Evolutionary conservation across 306 rosid genomes (phyloP).

Genomic region (Vicia sativa): DNA sequence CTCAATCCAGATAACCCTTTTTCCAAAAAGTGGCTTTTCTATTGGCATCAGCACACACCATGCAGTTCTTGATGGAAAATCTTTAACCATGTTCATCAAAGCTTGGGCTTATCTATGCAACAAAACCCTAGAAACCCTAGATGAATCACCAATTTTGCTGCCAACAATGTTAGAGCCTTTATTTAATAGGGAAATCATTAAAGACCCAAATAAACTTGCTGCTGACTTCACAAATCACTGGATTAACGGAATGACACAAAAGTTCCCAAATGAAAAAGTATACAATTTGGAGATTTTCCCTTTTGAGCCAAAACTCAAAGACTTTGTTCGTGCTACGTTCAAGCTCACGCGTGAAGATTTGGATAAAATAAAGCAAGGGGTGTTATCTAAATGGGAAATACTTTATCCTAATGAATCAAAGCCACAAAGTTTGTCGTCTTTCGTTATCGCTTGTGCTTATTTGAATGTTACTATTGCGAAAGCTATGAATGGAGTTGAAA

Average conservation of each 20-base stretch:
- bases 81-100: slow-evolving; percentile 50
- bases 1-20: slow-evolving; percentile 57
- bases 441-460: slow-evolving; percentile 40
- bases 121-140: neutral
- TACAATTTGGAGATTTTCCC: slow-evolving; percentile 24
- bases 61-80: slow-evolving; percentile 56
- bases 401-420: neutral
- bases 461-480: slow-evolving; percentile 26
- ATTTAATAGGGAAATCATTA: slow-evolving; percentile 41
- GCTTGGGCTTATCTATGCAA: slow-evolving; percentile 54
- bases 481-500: slow-evolving; percentile 30
- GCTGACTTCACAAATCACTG: neutral
- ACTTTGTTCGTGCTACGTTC: slow-evolving; percentile 47
- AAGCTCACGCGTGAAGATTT: slow-evolving; percentile 36
- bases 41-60: slow-evolving; percentile 57
- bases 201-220: slow-evolving; percentile 31
- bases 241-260: accelerated
- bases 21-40: slow-evolving; percentile 53
- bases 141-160: neutral
- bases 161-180: slow-evolving; percentile 47
- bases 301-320: neutral
- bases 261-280: neutral
- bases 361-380: slow-evolving; percentile 33
- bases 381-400: slow-evolving; percentile 32
- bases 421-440: slow-evolving; percentile 39